Conservation (phyloP, 345 rosid species). For the Melastoma malabathricum region DNA sequence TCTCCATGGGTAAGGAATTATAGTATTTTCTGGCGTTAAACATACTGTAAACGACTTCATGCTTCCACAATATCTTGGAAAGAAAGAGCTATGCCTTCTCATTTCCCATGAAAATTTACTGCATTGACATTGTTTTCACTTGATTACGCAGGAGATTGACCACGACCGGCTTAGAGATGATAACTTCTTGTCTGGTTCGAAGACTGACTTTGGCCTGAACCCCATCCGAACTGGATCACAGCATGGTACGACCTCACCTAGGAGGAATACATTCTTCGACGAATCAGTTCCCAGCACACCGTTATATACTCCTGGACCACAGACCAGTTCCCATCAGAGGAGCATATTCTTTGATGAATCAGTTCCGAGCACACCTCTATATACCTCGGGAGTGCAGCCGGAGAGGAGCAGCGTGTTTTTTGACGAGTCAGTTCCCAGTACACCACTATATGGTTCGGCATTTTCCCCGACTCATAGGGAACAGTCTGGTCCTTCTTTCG, state of each 20-base stretch:
- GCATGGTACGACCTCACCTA: too few species aligned
- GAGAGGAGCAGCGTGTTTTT: slow-evolving; percentile 5
- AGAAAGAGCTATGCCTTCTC: too few species aligned
- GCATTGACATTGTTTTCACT: too few species aligned
- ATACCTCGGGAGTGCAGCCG: slow-evolving; percentile 18
- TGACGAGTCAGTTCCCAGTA: slow-evolving; percentile 18
- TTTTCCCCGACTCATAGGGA: slow-evolving; percentile 27
- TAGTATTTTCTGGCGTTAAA: too few species aligned
- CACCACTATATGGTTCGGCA: slow-evolving; percentile 12
- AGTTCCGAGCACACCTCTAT: slow-evolving; percentile 16
- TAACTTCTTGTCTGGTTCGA: slow-evolving; percentile 36
- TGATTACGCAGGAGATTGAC: slow-evolving; percentile 6
- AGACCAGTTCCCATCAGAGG: slow-evolving; percentile 12
- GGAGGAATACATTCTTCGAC: too few species aligned
- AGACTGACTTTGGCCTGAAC: slow-evolving; percentile 46
- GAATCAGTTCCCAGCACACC: too few species aligned
- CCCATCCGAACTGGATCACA: slow-evolving; percentile 56
- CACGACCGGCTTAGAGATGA: slow-evolving; percentile 26
- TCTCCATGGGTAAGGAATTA: too few species aligned
- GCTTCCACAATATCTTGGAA: too few species aligned
- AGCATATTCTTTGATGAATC: slow-evolving; percentile 14
- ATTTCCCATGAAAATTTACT: too few species aligned
- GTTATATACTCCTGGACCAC: slow-evolving; percentile 3
- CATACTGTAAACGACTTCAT: too few species aligned
- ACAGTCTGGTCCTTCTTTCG: slow-evolving; percentile 45